Evolutionary conservation across 2,329 filamentous ascomycete species (phyloP).

Genomic region (Sclerotinia glacialis): DNA sequence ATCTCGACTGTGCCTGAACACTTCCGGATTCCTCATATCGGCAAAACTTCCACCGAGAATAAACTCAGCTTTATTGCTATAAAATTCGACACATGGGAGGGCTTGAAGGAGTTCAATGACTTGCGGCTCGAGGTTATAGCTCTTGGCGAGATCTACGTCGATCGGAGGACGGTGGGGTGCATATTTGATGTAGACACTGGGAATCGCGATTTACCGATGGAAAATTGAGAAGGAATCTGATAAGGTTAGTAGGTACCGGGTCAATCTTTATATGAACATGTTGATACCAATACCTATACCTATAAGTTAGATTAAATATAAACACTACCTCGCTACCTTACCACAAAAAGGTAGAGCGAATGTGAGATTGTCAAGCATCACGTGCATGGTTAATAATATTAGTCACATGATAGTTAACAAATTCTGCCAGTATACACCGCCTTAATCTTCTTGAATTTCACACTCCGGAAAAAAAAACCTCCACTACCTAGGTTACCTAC

Average conservation of each 20-base stretch:
- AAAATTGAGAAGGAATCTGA: neutral
- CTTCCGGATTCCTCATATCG: slow-evolving; percentile 19
- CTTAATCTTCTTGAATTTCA: neutral
- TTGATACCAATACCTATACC: too few relatives aligned
- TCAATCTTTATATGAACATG: too few relatives aligned
- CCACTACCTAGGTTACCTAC: neutral
- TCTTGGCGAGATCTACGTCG: slow-evolving; percentile 19
- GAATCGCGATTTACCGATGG: neutral
- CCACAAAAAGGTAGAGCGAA: neutral
- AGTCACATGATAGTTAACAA: neutral
- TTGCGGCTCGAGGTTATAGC: slow-evolving; percentile 21
- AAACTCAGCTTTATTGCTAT: slow-evolving; percentile 24
- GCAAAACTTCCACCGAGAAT: slow-evolving; percentile 24
- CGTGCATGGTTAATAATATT: neutral
- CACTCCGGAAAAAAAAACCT: neutral
- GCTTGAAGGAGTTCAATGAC: slow-evolving; percentile 23
- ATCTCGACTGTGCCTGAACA: slow-evolving; percentile 22
- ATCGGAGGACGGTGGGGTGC: slow-evolving; percentile 24
- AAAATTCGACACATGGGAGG: slow-evolving; percentile 23
- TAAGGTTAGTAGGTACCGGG: too few relatives aligned
- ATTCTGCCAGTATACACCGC: slow-evolving; percentile 9
- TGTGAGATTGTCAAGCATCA: neutral
- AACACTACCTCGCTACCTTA: neutral
- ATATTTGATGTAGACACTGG: slow-evolving; percentile 20
- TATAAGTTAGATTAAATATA: neutral